phyloP scores from a whole-genome alignment of 495 filamentous ascomycete genomes.

The Aspergillus campestris region DNA sequence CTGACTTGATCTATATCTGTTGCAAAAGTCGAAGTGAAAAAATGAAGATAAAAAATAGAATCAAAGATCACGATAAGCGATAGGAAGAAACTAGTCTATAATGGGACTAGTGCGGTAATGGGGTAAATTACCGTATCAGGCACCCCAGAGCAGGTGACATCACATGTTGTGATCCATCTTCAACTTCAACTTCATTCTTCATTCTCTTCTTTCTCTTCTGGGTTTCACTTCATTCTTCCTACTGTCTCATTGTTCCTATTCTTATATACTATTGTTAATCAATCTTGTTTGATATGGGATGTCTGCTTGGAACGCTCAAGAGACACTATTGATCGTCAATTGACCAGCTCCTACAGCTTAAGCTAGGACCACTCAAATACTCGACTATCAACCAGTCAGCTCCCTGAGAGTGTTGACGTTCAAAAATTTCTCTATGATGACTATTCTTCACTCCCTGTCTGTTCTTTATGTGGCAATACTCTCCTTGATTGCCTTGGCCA shows the following conservation, averaged over 20 bases:
- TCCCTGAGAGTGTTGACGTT: too few relatives aligned
- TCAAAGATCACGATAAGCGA: constrained; percentile 18
- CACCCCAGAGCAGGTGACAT: too few relatives aligned
- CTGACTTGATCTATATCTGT: background rate
- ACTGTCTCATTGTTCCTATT: background rate
- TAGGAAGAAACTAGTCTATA: constrained; percentile 7
- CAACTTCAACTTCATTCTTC: background rate
- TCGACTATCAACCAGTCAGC: too few relatives aligned
- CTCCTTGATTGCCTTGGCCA: constrained; percentile 12
- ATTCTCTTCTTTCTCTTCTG: background rate
- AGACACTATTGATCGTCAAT: too few relatives aligned
- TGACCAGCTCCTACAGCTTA: too few relatives aligned
- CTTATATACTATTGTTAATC: background rate
- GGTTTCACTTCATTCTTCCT: background rate
- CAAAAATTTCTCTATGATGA: too few relatives aligned
- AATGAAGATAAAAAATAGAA: constrained; percentile 3
- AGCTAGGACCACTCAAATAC: too few relatives aligned
- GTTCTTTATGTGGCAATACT: constrained; percentile 2
- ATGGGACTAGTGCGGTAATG: constrained; percentile 6
- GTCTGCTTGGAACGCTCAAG: too few relatives aligned
- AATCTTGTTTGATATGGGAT: too few relatives aligned
- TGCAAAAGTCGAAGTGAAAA: background rate
- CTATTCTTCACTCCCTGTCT: background rate
- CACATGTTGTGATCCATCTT: background rate
- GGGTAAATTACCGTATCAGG: background rate